Percentiles rank a stretch among this genome's conserved stretches.
Conservation (phyloP, 768 basidiomycete species). For the Suillus hirtellus region DNA sequence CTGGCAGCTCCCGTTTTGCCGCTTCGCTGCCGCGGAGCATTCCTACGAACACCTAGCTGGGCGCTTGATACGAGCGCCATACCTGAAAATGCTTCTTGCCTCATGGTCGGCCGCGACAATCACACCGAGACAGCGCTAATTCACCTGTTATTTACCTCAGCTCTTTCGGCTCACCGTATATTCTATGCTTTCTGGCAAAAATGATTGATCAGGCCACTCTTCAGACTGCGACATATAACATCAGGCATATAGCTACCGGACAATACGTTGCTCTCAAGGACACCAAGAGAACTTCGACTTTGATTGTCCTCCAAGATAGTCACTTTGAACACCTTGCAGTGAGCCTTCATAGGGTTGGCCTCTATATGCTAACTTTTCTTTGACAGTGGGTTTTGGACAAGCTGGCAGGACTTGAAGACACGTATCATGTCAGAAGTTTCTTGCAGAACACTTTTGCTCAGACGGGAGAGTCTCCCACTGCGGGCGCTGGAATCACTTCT, state of each 20-base stretch:
- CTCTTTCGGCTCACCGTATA: background rate
- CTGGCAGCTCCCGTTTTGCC: background rate
- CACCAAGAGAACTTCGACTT: background rate
- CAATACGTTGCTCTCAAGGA: constrained; percentile 7
- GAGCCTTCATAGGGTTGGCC: background rate
- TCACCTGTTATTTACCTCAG: background rate
- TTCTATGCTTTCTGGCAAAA: background rate
- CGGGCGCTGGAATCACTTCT: background rate
- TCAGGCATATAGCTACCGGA: constrained; percentile 4
- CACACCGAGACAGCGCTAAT: background rate
- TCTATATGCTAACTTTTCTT: background rate
- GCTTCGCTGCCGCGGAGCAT: background rate
- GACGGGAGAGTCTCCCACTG: background rate
- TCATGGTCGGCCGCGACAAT: background rate
- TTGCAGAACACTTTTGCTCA: constrained; percentile 5
- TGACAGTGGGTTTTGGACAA: constrained; percentile 7
- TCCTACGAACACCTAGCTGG: background rate
- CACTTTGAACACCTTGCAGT: constrained; percentile 7
- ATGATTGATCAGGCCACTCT: constrained; percentile 5
- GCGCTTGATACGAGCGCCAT: background rate
- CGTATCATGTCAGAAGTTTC: constrained; percentile 4
- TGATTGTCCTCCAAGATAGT: background rate
- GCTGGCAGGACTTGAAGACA: background rate
- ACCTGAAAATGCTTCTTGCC: background rate
- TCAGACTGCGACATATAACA: constrained; percentile 2